phyloP scores from a whole-genome alignment of 2,329 filamentous ascomycete genomes.

The Pseudocercospora macadamiae region DNA sequence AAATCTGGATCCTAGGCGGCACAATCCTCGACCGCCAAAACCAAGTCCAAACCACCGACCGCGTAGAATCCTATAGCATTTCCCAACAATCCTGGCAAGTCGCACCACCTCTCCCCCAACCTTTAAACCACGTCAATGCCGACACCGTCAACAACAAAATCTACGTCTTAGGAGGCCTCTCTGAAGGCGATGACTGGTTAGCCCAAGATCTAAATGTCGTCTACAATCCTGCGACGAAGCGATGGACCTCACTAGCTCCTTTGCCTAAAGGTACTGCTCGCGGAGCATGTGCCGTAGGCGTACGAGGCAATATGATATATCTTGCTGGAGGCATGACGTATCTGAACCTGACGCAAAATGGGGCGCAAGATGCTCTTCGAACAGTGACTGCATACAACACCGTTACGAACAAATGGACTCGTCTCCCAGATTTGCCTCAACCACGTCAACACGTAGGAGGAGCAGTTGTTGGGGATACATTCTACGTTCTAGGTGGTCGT shows the following conservation, averaged over 20 bases:
- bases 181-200: slow-evolving; percentile 4
- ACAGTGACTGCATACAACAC: slow-evolving; percentile 15
- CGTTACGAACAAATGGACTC: slow-evolving; percentile 1
- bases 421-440: slow-evolving; percentile 10
- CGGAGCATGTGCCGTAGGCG: slow-evolving; percentile 15
- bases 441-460: slow-evolving; percentile 16
- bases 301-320: slow-evolving; percentile 10
- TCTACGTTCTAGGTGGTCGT: slow-evolving; percentile 14
- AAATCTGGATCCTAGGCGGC: slow-evolving; percentile 13
- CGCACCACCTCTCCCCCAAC: slow-evolving; percentile 1
- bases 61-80: slow-evolving; percentile 14
- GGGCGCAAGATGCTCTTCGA: slow-evolving; percentile 3
- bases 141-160: slow-evolving; percentile 6
- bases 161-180: slow-evolving; percentile 12
- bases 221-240: background rate
- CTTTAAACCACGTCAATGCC: slow-evolving; percentile 13
- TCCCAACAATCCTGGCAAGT: slow-evolving; percentile 7
- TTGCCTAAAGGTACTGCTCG: slow-evolving; percentile 12
- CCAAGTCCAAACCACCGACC: background rate
- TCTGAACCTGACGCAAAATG: background rate
- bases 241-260: background rate
- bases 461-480: slow-evolving; percentile 7
- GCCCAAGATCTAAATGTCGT: slow-evolving; percentile 5
- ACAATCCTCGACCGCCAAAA: background rate
- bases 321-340: slow-evolving; percentile 17